Evolutionary conservation across 306 rosid species (phyloP).

Genomic region (Prunus mume): DNA sequence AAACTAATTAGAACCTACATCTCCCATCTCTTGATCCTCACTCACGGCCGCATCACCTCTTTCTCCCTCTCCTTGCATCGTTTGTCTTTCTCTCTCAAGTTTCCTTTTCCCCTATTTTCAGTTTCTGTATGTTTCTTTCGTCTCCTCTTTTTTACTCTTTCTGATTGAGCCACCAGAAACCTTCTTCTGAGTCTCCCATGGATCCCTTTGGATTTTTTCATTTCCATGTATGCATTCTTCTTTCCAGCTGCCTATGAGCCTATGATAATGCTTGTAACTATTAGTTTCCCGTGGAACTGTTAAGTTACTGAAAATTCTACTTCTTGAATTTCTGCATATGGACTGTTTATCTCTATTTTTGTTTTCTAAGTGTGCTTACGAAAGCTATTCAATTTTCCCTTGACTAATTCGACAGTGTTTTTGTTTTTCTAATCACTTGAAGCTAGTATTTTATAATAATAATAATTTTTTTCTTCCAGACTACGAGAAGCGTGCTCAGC

Average conservation of each 20-base stretch:
- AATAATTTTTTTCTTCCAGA: conserved; percentile 33
- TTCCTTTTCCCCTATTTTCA: not conserved
- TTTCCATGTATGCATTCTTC: not conserved
- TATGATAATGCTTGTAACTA: not conserved
- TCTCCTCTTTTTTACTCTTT: too few relatives aligned
- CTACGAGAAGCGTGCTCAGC: conserved; percentile 37
- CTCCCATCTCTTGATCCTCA: too few relatives aligned
- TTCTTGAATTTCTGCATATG: not conserved
- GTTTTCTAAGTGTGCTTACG: not conserved
- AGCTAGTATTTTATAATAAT: conserved; percentile 10
- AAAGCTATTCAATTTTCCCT: not conserved
- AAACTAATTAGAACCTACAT: too few relatives aligned
- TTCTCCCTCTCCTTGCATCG: too few relatives aligned
- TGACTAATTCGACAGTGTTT: not conserved
- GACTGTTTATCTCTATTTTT: not conserved
- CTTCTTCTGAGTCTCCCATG: too few relatives aligned
- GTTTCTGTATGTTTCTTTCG: too few relatives aligned
- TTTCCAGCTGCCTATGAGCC: not conserved
- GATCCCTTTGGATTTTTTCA: not conserved
- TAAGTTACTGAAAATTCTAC: not conserved
- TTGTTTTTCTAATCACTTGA: not conserved
- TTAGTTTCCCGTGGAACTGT: not conserved
- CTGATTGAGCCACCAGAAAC: too few relatives aligned
- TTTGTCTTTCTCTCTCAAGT: too few relatives aligned
- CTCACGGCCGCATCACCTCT: too few relatives aligned